Evolutionary conservation across 805 yeast species (phyloP), one percentile per base, ranked within the genome.

Genomic region (Spencermartinsiella europaea): DNA sequence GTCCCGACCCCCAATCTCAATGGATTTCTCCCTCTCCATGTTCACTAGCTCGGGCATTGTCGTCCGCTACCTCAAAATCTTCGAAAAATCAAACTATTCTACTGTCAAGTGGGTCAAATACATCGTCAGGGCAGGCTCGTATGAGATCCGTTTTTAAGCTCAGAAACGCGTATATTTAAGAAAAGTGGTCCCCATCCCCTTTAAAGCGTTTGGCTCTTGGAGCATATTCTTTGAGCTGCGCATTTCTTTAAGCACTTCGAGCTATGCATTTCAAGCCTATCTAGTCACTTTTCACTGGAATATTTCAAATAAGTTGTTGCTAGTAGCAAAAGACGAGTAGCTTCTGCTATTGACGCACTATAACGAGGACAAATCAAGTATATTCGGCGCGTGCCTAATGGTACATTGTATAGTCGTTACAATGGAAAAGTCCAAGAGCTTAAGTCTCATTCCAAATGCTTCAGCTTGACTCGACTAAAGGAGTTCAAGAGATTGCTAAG

Each of bases 71-170:
- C 70, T 90, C 55, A 80, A 78, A 59, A 82, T 91, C 3, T 69
- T 61, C 50, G 74, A 90, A 68, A 67, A 74, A 63, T 57, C 66
- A 57, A 77, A 77, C 45, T 86, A 87, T 66, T 69, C 75, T 21
- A 80, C 95, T 0, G 79, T 85, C 19, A 91, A 90, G 62, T 88
- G 95, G 95, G 95, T 90, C 28, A 79, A 85, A 56, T 91, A 91
- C 62, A 62, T 76, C 14, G 74, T 91, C 0, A 77, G 74, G 50
- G 80, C 91, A 0, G 96, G 95, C 0, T 76, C 84, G 4, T 89
- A 86, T 56, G 96, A 90, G 51, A 73, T 87, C 7, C 71, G 97
- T 46, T 80, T 80, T 52, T 83, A 62, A 65, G 28, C n/a, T n/a
- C n/a, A n/a, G n/a, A n/a, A n/a, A n/a, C n/a, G n/a, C n/a, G n/a